Base-by-base conservation (phyloP, 495 filamentous ascomycete genomes). In the Daldinia bambusicola region DNA sequence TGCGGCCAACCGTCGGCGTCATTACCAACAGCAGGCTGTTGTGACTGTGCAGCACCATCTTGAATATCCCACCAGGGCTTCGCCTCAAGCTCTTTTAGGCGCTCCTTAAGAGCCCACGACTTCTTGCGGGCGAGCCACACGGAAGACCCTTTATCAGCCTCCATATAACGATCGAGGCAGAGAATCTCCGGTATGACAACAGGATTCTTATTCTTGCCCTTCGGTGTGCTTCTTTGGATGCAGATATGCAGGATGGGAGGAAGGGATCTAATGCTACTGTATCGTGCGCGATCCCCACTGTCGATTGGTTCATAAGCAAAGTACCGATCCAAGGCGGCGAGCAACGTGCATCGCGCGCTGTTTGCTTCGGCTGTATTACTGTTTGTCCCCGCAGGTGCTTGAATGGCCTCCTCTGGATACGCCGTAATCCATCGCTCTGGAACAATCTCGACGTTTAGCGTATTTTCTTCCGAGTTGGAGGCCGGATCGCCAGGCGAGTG, bases 121-220 rank as follows among this genome's bases (percentile, higher is more conserved):
- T 90, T 80, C 53, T 87, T 83, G 26, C 93, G 88, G n/a, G 84
- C 83, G 36, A 81, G 74, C 75, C 90, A 84, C 2, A 95, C 77
- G 4, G 83, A 77, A 0, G 86, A 84, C 31, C 87, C 81, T 34
- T 84, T 82, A 2, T 85, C 85, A 0, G 81, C 78, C 55, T 95
- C 91, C 84, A 96, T 90, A 78, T 95, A 99, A 13, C 94, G 88
- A 79, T 98, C 95, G 53, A 99, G 83, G 76, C 91, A 98, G 36
- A 99, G 87, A 2, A 85, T 88, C 56, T 95, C 89, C 16, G 88
- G 86, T 22, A 99, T 85, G 12, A 85, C 82, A 18, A 98, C 83
- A 41, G 92, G 91, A 55, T 94, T 89, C 31, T 89, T 89, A 9
- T 93, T 93, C 69, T 97, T 98, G 14, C 60, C 73, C 70, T 55